Evolutionary conservation across 306 rosid species (phyloP).

Genomic region (Acacia acuminata): DNA sequence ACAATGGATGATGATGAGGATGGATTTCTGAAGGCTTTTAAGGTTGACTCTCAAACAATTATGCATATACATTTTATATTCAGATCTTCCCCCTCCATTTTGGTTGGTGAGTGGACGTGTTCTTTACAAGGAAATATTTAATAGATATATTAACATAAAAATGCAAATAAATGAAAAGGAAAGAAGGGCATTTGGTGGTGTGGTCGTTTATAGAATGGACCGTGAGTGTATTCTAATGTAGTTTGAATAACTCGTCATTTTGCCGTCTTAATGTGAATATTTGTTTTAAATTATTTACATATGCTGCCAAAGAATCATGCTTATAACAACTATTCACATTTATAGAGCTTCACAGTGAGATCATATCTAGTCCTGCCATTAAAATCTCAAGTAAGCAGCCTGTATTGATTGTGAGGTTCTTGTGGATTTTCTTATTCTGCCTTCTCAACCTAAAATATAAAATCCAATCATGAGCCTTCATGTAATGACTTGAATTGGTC

Average conservation of each 20-base stretch:
- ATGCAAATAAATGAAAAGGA: slow-evolving; percentile 10
- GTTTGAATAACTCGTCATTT: neutral
- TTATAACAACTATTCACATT: neutral
- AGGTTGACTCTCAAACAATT: slow-evolving; percentile 52
- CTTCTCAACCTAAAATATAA: neutral
- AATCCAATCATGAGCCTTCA: neutral
- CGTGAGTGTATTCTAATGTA: slow-evolving; percentile 3
- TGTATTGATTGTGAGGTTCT: neutral
- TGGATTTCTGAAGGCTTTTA: slow-evolving; percentile 93
- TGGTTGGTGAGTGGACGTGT: slow-evolving; percentile 20
- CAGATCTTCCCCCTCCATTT: slow-evolving; percentile 15
- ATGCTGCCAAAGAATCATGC: neutral
- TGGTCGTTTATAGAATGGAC: neutral
- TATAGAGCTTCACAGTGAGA: neutral
- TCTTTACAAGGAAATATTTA: neutral
- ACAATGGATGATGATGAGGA: slow-evolving; percentile 90
- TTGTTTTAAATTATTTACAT: neutral
- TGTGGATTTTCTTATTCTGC: neutral
- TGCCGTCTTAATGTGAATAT: neutral
- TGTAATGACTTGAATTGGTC: neutral
- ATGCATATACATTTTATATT: slow-evolving; percentile 22
- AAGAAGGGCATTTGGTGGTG: neutral
- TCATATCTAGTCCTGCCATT: neutral
- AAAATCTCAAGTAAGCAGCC: neutral
- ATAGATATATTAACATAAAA: neutral